phyloP scores from a whole-genome alignment of 2,329 filamentous ascomycete genomes.

The Neofusicoccum sp. region DNA sequence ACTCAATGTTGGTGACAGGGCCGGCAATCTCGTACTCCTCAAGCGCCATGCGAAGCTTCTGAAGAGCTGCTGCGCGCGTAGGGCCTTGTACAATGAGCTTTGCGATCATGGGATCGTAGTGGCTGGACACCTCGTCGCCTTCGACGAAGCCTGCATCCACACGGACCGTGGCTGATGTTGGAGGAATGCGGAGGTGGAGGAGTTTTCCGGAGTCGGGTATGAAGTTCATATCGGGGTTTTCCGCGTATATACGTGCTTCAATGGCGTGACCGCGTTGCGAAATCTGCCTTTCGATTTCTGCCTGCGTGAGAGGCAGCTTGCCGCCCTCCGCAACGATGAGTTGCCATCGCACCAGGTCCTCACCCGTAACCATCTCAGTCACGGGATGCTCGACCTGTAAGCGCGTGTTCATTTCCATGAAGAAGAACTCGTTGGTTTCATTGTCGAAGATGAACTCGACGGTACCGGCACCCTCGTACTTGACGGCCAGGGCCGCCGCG shows the following conservation, averaged over 20 bases:
- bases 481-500: conserved; percentile 64
- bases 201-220: conserved; percentile 91
- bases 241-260: conserved; percentile 94
- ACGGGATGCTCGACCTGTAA: conserved; percentile 97
- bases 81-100: conserved; percentile 91
- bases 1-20: conserved; percentile 93
- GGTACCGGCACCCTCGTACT: conserved; percentile 67
- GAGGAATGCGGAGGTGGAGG: conserved; percentile 77
- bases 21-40: conserved; percentile 92
- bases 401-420: conserved; percentile 77
- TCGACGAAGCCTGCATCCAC: conserved; percentile 93
- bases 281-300: conserved; percentile 70
- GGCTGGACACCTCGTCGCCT: conserved; percentile 88
- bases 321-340: conserved; percentile 79
- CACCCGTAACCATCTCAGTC: conserved; percentile 75
- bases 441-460: conserved; percentile 73
- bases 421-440: conserved; percentile 66
- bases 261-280: conserved; percentile 79
- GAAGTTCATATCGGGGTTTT: conserved; percentile 89
- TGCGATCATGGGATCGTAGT: conserved; percentile 98
- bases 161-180: conserved; percentile 70
- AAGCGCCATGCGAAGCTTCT: conserved; percentile 77
- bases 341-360: conserved; percentile 93
- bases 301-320: conserved; percentile 66
- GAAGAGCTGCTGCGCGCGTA: conserved; percentile 77